Conservation (phyloP, 768 basidiomycete species). For the Dendrothele bispora region DNA sequence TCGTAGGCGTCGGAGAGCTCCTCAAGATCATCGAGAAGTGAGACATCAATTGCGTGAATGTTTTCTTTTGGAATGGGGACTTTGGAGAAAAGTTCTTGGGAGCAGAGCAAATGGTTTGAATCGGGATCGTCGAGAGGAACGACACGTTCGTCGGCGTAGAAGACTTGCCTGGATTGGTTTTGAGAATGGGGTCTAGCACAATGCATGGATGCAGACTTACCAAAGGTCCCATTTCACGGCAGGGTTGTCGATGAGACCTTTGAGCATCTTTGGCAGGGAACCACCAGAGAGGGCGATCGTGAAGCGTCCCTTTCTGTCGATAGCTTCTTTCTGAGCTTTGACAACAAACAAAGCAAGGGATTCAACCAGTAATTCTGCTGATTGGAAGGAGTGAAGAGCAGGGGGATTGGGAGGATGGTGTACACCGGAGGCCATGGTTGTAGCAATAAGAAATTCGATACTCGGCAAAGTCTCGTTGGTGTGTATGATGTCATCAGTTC, state of each 20-base stretch:
- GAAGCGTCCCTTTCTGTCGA: slow-evolving; percentile 88
- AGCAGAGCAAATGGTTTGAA: slow-evolving; percentile 86
- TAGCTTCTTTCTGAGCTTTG: slow-evolving; percentile 85
- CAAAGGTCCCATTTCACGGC: slow-evolving; percentile 92
- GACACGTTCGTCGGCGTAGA: slow-evolving; percentile 94
- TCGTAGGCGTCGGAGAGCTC: slow-evolving; percentile 83
- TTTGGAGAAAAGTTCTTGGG: slow-evolving; percentile 71
- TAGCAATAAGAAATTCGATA: too few species aligned
- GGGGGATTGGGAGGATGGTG: slow-evolving; percentile 66
- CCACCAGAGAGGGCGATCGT: slow-evolving; percentile 94
- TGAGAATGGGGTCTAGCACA: background rate
- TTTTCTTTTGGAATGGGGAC: slow-evolving; percentile 75
- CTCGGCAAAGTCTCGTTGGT: too few species aligned
- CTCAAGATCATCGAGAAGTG: slow-evolving; percentile 69
- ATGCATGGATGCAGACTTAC: slow-evolving; percentile 41
- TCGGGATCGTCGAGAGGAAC: slow-evolving; percentile 92
- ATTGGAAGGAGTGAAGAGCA: slow-evolving; percentile 70
- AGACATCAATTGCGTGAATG: slow-evolving; percentile 81
- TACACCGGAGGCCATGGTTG: slow-evolving; percentile 12
- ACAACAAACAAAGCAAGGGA: slow-evolving; percentile 81
- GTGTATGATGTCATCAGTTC: too few species aligned
- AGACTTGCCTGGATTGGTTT: slow-evolving; percentile 76
- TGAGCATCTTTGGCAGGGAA: slow-evolving; percentile 81
- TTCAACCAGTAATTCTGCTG: slow-evolving; percentile 50
- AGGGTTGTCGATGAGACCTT: slow-evolving; percentile 60